phyloP scores from a whole-genome alignment of 2,329 filamentous ascomycete species.

The Paraphaeosphaeria sporulosa region DNA sequence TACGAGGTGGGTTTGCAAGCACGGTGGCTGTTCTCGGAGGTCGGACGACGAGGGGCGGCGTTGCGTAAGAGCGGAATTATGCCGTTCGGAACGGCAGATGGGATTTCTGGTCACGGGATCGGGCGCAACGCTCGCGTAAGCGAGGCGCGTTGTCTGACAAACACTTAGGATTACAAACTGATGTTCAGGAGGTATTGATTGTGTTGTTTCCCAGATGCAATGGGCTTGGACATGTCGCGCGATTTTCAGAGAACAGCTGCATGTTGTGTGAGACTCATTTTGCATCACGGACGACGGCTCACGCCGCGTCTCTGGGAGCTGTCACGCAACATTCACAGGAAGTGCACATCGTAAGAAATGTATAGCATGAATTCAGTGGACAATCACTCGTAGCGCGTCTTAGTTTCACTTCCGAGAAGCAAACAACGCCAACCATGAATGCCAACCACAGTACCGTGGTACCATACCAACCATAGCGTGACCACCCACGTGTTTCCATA shows the following conservation, averaged over 20 bases:
- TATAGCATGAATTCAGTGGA: neutral
- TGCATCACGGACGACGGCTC: no score
- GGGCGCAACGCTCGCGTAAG: conserved; percentile 12
- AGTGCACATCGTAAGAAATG: neutral
- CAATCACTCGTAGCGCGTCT: neutral
- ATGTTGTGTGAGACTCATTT: no score
- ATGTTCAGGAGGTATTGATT: no score
- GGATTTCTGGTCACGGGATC: conserved; percentile 17
- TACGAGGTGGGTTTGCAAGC: conserved; percentile 16
- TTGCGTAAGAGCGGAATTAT: conserved; percentile 28
- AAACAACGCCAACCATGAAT: neutral
- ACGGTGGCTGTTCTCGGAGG: neutral
- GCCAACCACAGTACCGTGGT: neutral
- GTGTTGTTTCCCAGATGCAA: no score
- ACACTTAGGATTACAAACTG: no score
- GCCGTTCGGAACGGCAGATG: conserved; percentile 18
- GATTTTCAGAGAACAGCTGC: neutral
- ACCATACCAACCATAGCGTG: neutral
- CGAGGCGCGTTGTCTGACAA: neutral
- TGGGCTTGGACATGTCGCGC: neutral
- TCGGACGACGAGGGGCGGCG: no score
- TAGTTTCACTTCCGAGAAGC: neutral
- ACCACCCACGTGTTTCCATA: neutral
- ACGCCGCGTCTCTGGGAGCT: no score
- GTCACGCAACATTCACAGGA: neutral